Evolutionary conservation across 148 eudicot species (phyloP).

Genomic region (Silene latifolia): DNA sequence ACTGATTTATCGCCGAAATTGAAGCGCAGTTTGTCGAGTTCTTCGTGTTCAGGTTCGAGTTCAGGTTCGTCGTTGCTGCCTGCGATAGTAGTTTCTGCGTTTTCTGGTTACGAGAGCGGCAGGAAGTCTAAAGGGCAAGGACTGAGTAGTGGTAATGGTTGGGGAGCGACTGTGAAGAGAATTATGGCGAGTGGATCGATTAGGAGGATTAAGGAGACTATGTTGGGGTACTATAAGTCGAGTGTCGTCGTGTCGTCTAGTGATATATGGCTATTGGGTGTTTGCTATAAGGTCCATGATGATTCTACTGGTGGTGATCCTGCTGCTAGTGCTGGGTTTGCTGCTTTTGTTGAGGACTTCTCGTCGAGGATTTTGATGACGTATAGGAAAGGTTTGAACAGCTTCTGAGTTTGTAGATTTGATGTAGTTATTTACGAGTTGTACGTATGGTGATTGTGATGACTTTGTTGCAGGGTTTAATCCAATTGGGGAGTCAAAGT

Average conservation of each 20-base stretch:
- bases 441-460: not conserved
- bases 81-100: conserved; percentile 46
- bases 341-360: conserved; percentile 84
- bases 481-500: conserved; percentile 81
- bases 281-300: conserved; percentile 61
- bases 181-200: conserved; percentile 72
- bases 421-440: not conserved
- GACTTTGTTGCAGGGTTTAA: conserved; percentile 52
- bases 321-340: conserved; percentile 50
- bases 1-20: conserved; percentile 37
- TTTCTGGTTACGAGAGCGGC: conserved; percentile 48
- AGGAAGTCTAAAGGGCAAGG: conserved; percentile 22
- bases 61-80: conserved; percentile 46
- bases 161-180: conserved; percentile 70
- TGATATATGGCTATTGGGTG: conserved; percentile 91
- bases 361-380: conserved; percentile 86
- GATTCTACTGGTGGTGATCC: conserved; percentile 51
- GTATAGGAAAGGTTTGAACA: conserved; percentile 72
- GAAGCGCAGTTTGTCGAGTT: conserved; percentile 36
- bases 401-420: conserved; percentile 2
- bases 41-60: conserved; percentile 27
- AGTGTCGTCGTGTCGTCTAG: conserved; percentile 47
- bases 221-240: conserved; percentile 55
- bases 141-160: conserved; percentile 41
- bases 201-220: conserved; percentile 72